Base-by-base conservation (phyloP, 331 rosid genomes). In the Prunus yedoensis region DNA sequence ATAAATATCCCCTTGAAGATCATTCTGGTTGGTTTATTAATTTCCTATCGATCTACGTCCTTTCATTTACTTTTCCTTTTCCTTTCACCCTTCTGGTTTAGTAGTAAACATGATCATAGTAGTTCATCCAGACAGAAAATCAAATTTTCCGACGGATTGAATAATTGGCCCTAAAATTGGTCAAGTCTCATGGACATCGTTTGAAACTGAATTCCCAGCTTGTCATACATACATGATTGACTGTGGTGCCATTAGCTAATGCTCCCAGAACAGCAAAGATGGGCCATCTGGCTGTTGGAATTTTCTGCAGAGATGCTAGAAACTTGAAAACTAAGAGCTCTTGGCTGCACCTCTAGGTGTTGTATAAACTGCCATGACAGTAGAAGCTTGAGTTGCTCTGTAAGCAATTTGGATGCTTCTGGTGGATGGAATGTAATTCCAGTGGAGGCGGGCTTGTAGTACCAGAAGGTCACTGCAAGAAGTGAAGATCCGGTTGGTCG, bases 351-450 rank as follows among this genome's bases (percentile, higher is more conserved):
- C 80, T 59, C 54, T 53, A 35, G 82, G 67, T 15, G 79, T 73
- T 59, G 78, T 57, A 32, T 74, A 70, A 56, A 64, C 75, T 18
- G 27, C 59, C 59, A 61, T 38, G 43, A 75, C 82, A 43, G 21
- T 32, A 10, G 86, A 49, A 51, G 32, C 54, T 76, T 76, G 82
- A 20, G 51, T 51, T 28, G 73, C 72, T 30, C 66, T 76, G 15
- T 61, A 66, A 14, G 74, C 72, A 51, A 75, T 46, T 35, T 72
- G 57, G 64, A 75, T 23, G 57, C 23, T 57, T 58, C 53, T 81
- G 65, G 78, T 71, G 49, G 85, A 77, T 59, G 75, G 72, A n/a
- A 66, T 66, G 71, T 77, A 66, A 66, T 58, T 77, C 78, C 81
- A 66, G 75, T 65, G 74, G 63, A 73, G 82, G 45, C 61, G 60